These are phyloP conservation scores for Calophaca sinica DNA, from an alignment of 306 rosid genomes.

Conservation along the genomic window DNA sequence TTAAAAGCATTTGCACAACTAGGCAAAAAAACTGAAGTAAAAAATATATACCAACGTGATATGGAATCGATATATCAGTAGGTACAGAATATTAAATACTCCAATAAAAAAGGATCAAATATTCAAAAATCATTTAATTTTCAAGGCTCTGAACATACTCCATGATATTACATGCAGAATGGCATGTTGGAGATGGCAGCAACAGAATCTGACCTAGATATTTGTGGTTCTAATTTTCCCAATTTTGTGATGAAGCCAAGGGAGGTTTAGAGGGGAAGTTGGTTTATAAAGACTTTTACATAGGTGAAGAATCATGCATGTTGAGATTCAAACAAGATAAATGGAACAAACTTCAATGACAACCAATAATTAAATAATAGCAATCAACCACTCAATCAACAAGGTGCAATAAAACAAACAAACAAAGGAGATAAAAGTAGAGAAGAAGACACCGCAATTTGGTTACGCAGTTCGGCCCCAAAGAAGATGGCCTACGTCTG, in stretches of 20 bases:
- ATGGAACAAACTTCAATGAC: no score
- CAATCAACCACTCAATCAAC: no score
- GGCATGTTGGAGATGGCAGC: constrained; percentile 35
- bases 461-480: no score
- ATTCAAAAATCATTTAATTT: background rate
- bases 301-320: background rate
- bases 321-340: no score
- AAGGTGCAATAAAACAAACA: no score
- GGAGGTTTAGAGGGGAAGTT: no score
- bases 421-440: no score
- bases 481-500: no score
- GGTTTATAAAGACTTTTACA: no score
- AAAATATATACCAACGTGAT: background rate
- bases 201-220: constrained; percentile 33
- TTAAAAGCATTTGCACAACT: constrained; percentile 37
- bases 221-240: background rate
- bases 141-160: background rate
- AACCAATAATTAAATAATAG: no score
- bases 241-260: background rate
- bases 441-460: no score
- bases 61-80: constrained; percentile 34
- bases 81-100: background rate
- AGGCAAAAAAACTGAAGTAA: constrained; percentile 16
- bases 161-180: constrained; percentile 26
- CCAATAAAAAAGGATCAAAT: no score